Conservation (phyloP, 345 rosid genomes). For the Cochlearia excelsa region DNA sequence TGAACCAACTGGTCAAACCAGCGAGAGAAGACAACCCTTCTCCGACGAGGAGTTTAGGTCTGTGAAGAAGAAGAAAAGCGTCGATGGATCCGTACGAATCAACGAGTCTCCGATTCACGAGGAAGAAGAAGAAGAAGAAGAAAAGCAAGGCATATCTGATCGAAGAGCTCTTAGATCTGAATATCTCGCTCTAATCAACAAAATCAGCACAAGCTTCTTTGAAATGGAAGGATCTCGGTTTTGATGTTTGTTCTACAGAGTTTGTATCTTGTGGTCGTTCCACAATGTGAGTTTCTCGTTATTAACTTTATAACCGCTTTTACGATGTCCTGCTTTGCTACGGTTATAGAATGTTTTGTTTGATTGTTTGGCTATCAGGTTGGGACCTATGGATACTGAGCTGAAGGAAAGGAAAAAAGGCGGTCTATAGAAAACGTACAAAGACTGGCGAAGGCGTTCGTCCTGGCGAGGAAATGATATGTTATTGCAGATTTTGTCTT, state of each 20-base stretch:
- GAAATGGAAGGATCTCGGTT: conserved; percentile 79
- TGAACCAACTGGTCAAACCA: conserved; percentile 2
- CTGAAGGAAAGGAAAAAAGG: conserved; percentile 57
- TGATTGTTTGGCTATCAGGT: conserved; percentile 39
- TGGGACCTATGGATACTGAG: conserved; percentile 88
- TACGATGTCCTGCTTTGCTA: too few relatives aligned
- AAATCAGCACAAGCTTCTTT: conserved; percentile 52
- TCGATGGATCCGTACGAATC: neutral
- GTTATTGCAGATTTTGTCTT: conserved; percentile 1
- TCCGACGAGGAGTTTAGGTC: conserved; percentile 27
- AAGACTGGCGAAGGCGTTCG: conserved; percentile 47
- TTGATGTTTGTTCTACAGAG: conserved; percentile 51
- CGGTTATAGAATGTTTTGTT: neutral
- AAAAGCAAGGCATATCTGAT: conserved; percentile 30
- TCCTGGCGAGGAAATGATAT: conserved; percentile 69
- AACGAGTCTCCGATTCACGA: conserved; percentile 24
- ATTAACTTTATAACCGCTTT: too few relatives aligned
- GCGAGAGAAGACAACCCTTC: conserved; percentile 1
- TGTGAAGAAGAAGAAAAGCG: conserved; percentile 32
- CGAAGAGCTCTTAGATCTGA: conserved; percentile 67
- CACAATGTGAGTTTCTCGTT: too few relatives aligned
- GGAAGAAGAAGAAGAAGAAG: neutral
- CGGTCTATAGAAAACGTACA: conserved; percentile 41
- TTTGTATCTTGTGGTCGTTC: neutral
- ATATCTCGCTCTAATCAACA: conserved; percentile 52